Evolutionary conservation across 805 yeast genomes (phyloP).

Genomic region (Yarrowia sp.): DNA sequence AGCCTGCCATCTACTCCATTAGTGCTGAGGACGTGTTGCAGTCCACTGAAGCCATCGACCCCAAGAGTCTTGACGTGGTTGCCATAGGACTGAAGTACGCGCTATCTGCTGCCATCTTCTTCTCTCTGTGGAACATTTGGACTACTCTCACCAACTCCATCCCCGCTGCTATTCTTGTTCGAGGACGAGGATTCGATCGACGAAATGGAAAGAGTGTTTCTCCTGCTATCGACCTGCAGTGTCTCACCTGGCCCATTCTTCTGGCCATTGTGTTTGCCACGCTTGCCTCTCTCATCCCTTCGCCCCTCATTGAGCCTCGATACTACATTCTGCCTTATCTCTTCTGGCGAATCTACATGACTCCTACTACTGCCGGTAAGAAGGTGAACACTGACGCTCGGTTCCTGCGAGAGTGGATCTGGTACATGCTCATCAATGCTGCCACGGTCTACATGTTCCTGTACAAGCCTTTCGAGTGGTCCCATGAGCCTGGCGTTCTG

Average conservation of each 20-base stretch:
- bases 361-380: constrained; percentile 53
- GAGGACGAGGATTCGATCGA: constrained; percentile 28
- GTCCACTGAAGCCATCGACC: constrained; percentile 3
- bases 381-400: constrained; percentile 49
- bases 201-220: constrained; percentile 18
- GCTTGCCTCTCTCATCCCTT: constrained; percentile 66
- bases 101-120: constrained; percentile 46
- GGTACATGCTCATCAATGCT: constrained; percentile 66
- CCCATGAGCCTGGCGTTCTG: constrained; percentile 58
- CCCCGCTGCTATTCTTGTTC: constrained; percentile 12
- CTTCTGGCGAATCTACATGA: constrained; percentile 61
- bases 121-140: constrained; percentile 51
- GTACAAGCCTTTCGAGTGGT: constrained; percentile 71
- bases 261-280: constrained; percentile 52
- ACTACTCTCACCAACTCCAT: constrained; percentile 46
- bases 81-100: constrained; percentile 34
- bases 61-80: constrained; percentile 62
- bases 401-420: constrained; percentile 61
- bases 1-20: constrained; percentile 46
- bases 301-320: constrained; percentile 93
- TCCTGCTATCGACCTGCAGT: constrained; percentile 26
- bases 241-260: constrained; percentile 37
- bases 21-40: constrained; percentile 7
- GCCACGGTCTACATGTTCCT: constrained; percentile 64
- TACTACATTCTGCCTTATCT: constrained; percentile 85